Evolutionary conservation across 164 flowering plant species (phyloP).

Genomic region (Vitis vinifera): ASM3070453v1 NC_081823.1:701501-702000

Average conservation of each 20-base stretch:
- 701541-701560: constrained; percentile 75
- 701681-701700: too few species aligned
- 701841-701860: constrained; percentile 10
- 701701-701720: too few species aligned
- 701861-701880: not conserved
- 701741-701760: not conserved
- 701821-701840: constrained; percentile 50
- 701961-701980: too few species aligned
- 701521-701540: constrained; percentile 11
- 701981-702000: too few species aligned
- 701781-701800: constrained; percentile 74
- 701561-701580: constrained; percentile 54
- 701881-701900: too few species aligned
- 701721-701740: too few species aligned
- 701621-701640: constrained; percentile 5
- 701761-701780: constrained; percentile 52
- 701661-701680: too few species aligned
- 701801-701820: constrained; percentile 26
- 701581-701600: constrained; percentile 39
- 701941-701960: too few species aligned
- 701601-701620: constrained; percentile 38
- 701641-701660: too few species aligned
- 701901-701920: constrained; percentile 17
- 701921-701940: constrained; percentile 42
- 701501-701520: not conserved